phyloP scores from a whole-genome alignment of 495 filamentous ascomycete species.

The Aspergillus leporis region DNA sequence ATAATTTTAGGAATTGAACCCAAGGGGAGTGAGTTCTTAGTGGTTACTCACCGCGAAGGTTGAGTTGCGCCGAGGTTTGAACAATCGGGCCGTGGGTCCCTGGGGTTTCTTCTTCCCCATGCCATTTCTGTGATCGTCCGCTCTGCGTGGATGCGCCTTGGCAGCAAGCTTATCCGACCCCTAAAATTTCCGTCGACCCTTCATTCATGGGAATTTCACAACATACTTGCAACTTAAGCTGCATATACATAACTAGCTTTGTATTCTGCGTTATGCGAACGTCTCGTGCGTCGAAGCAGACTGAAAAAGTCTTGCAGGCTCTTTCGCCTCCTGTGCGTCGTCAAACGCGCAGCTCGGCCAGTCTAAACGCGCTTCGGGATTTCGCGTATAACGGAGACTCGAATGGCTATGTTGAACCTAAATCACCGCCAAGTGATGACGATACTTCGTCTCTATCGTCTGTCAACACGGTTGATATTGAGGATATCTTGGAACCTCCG shows the following conservation, averaged over 20 bases:
- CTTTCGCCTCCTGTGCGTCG: slow-evolving; percentile 43
- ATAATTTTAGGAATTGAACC: neutral
- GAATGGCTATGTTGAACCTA: slow-evolving; percentile 15
- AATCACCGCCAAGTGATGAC: slow-evolving; percentile 25
- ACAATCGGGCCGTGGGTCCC: slow-evolving; percentile 17
- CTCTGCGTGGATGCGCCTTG: slow-evolving; percentile 1
- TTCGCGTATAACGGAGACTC: slow-evolving; percentile 31
- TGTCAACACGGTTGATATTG: slow-evolving; percentile 56
- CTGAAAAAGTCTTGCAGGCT: slow-evolving; percentile 51
- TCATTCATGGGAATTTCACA: slow-evolving; percentile 28
- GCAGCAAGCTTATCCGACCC: slow-evolving; percentile 1
- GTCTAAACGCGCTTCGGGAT: slow-evolving; percentile 27
- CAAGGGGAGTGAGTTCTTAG: neutral
- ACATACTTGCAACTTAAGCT: neutral
- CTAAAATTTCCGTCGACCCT: slow-evolving; percentile 20
- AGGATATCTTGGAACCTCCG: slow-evolving; percentile 56
- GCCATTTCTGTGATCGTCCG: neutral
- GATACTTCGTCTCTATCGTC: slow-evolving; percentile 46
- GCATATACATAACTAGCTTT: neutral
- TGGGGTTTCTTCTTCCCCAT: slow-evolving; percentile 13
- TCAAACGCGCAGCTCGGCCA: slow-evolving; percentile 39
- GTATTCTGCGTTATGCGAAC: slow-evolving; percentile 54
- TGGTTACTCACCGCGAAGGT: neutral
- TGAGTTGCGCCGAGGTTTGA: slow-evolving; percentile 21
- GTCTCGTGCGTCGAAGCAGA: slow-evolving; percentile 59